These are phyloP conservation scores for Aurantiochytrium sp. DNA, from an alignment of 108 stramenopile genomes.

Conservation along the genomic window DNA sequence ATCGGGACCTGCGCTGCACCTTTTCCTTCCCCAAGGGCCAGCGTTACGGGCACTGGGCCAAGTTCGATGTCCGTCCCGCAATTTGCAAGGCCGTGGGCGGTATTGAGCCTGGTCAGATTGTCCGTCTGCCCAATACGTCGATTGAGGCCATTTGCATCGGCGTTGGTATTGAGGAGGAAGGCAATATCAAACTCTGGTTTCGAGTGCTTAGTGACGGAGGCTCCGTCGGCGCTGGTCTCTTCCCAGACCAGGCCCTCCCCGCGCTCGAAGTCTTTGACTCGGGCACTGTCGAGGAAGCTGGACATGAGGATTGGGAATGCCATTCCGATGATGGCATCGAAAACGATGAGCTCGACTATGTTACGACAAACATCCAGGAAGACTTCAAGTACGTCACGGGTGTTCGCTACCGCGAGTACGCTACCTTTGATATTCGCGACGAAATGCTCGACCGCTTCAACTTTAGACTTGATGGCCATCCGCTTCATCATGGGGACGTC, in stretches of 20 bases:
- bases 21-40: neutral
- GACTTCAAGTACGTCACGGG: neutral
- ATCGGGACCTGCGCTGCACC: neutral
- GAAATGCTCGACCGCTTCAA: neutral
- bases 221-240: neutral
- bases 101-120: neutral
- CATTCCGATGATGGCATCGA: slow-evolving; percentile 14
- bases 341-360: neutral
- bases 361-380: neutral
- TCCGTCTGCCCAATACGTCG: neutral
- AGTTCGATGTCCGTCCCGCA: neutral
- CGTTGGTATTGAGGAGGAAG: neutral
- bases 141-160: neutral
- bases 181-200: neutral
- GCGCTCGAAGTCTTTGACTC: neutral
- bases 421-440: neutral
- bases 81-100: neutral
- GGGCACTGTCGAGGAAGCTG: neutral
- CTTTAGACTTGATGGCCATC: neutral
- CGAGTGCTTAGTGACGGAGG: neutral
- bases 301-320: neutral
- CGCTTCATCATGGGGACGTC: neutral
- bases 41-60: neutral
- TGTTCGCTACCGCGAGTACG: neutral
- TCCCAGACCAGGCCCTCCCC: neutral